Evolutionary conservation across 2,329 filamentous ascomycete genomes (phyloP).

Genomic region (Bipolaris gigantea): DNA sequence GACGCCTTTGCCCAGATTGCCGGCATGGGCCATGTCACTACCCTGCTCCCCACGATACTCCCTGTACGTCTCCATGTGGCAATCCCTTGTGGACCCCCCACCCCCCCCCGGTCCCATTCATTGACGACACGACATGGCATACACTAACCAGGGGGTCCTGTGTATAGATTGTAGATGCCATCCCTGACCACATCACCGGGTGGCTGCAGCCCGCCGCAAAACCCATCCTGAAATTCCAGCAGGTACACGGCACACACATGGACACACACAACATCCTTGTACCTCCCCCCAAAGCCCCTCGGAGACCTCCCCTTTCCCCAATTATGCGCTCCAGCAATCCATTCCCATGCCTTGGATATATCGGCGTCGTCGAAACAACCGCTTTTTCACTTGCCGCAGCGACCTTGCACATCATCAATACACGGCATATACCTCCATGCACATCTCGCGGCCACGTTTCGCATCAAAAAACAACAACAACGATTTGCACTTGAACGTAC

Average conservation of each 20-base stretch:
- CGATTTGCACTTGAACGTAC: too few relatives aligned
- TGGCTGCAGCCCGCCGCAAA: conserved; percentile 39
- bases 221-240: conserved; percentile 36
- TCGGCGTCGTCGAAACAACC: conserved; percentile 46
- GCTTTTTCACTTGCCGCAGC: conserved; percentile 37
- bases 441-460: conserved; percentile 36
- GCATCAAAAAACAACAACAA: too few relatives aligned
- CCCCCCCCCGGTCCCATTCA: neutral
- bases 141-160: neutral
- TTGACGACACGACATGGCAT: neutral
- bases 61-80: conserved; percentile 24
- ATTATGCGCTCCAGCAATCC: too few relatives aligned
- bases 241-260: conserved; percentile 21
- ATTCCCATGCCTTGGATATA: too few relatives aligned
- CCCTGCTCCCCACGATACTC: conserved; percentile 37
- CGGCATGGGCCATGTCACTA: conserved; percentile 36
- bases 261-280: neutral
- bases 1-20: conserved; percentile 40
- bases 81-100: too few relatives aligned
- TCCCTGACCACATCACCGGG: conserved; percentile 34
- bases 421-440: conserved; percentile 33
- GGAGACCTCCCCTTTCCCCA: too few relatives aligned
- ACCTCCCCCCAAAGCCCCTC: too few relatives aligned
- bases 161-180: conserved; percentile 38
- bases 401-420: conserved; percentile 40